A percentile compares a stretch with the other conserved stretches of the same genome.
Evolutionary conservation across 305 asterid genomes (phyloP).

Genomic region (Solanum hybrid): DNA sequence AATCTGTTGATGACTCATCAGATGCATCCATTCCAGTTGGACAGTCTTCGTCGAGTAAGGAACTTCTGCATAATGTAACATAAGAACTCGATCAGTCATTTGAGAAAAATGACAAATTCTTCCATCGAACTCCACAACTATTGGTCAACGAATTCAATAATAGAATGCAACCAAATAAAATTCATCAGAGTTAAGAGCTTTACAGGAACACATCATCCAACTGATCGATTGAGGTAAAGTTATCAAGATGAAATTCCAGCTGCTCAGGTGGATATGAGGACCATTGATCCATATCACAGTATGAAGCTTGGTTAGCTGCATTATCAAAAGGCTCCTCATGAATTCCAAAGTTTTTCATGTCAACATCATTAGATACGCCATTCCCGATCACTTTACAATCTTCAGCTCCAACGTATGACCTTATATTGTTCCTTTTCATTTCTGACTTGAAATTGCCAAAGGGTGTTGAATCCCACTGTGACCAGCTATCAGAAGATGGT

Average conservation of each 20-base stretch:
- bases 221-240: constrained; percentile 1
- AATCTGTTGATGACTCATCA: constrained; percentile 14
- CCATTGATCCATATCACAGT: neutral
- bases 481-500: constrained; percentile 2
- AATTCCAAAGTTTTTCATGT: neutral
- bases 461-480: neutral
- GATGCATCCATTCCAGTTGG: constrained; percentile 12
- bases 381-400: neutral
- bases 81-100: neutral
- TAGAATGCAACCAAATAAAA: neutral
- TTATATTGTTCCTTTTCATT: neutral
- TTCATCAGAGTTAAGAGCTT: neutral
- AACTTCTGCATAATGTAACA: constrained; percentile 20
- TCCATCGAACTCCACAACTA: neutral
- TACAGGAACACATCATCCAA: constrained; percentile 4
- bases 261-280: constrained; percentile 3
- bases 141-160: neutral
- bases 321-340: neutral
- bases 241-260: neutral
- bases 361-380: neutral
- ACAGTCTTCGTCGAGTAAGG: constrained; percentile 21
- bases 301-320: neutral
- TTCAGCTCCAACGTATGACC: neutral
- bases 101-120: neutral
- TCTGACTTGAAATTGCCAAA: neutral